Evolutionary conservation across 768 basidiomycete species (phyloP).

Genomic region (Chalciporus chontae): DNA sequence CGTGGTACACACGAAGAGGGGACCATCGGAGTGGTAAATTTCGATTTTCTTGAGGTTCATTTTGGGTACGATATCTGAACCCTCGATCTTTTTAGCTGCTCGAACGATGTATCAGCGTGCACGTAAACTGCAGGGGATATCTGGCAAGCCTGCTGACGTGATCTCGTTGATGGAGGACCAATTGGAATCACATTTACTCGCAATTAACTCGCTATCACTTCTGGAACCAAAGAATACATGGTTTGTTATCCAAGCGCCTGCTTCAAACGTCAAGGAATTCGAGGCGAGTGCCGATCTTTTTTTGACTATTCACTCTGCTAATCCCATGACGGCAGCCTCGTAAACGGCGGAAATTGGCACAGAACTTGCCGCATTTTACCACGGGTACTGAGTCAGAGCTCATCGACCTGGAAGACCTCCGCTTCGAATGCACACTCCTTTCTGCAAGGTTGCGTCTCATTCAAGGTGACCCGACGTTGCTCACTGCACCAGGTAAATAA

Average conservation of each 20-base stretch:
- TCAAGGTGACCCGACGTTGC: slow-evolving; percentile 57
- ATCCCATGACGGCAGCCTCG: slow-evolving; percentile 42
- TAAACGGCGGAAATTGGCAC: slow-evolving; percentile 70
- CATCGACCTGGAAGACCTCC: slow-evolving; percentile 74
- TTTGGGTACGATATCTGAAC: slow-evolving; percentile 18
- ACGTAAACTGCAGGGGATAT: slow-evolving; percentile 59
- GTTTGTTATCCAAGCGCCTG: slow-evolving; percentile 63
- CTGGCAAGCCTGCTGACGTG: slow-evolving; percentile 34
- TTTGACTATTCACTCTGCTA: slow-evolving; percentile 15
- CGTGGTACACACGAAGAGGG: slow-evolving; percentile 84
- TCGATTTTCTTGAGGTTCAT: slow-evolving; percentile 7
- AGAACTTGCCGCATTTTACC: slow-evolving; percentile 74
- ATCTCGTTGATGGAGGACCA: slow-evolving; percentile 59
- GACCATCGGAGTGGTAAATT: slow-evolving; percentile 88
- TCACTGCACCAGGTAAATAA: slow-evolving; percentile 61
- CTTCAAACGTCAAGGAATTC: slow-evolving; percentile 43
- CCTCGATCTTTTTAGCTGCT: slow-evolving; percentile 56
- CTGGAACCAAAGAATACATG: slow-evolving; percentile 80
- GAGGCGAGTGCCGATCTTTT: slow-evolving; percentile 36
- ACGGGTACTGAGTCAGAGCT: slow-evolving; percentile 68
- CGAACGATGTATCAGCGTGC: slow-evolving; percentile 92
- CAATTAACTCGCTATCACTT: slow-evolving; percentile 85
- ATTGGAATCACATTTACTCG: slow-evolving; percentile 76
- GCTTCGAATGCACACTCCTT: slow-evolving; percentile 72
- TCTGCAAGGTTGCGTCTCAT: slow-evolving; percentile 76